Evolutionary conservation across 2,329 filamentous ascomycete species (phyloP), one percentile per base, ranked within the genome.

Genomic region (Tricladium varicosporioides): DNA sequence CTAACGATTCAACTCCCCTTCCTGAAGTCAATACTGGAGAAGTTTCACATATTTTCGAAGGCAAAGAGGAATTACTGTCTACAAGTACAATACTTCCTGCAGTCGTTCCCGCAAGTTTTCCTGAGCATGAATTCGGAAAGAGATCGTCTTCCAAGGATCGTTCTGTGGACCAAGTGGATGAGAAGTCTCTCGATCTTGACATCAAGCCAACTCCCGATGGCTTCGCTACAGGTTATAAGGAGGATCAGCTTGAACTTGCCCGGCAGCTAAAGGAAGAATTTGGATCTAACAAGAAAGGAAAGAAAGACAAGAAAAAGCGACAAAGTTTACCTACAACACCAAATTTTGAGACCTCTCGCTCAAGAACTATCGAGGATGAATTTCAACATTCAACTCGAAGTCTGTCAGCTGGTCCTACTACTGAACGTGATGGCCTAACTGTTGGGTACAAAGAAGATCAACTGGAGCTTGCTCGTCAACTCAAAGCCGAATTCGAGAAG

Each of bases 301-400:
- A 68, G 56, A 64, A 67, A 44, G 65, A 66, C 63, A 71, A 66
- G 67, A 72, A 59, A 63, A 67, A 67, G 42, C 61, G 65, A 11
- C 62, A 68, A 59, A 65, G 65, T 51, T 53, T 67, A 47, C 64
- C 66, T 40, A 47, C 60, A 9, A 66, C 65, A 3, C 63, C 66
- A 42, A 60, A 62, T 22, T 54, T 32, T 8, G 63, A 67, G 14
- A 32, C 27, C 40, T 64, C 61, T 45, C 56, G 63, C 52, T 67
- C 67, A 43, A 62, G 65, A 42, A 40, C 33, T 45, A 22, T 60
- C 14, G 60, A 64, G 45, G 65, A 65, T 8, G 62, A 63, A 19
- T 47, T n/a, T 2, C 60, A 60, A 15, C 54, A 54, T 49, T 62
- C 65, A 33, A 58, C 65, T 36, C 57, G 67, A 52, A 69, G 67